Evolutionary conservation across 495 filamentous ascomycete genomes (phyloP), one percentile per base, ranked within the genome.

Genomic region (Penicillium salamii): DNA sequence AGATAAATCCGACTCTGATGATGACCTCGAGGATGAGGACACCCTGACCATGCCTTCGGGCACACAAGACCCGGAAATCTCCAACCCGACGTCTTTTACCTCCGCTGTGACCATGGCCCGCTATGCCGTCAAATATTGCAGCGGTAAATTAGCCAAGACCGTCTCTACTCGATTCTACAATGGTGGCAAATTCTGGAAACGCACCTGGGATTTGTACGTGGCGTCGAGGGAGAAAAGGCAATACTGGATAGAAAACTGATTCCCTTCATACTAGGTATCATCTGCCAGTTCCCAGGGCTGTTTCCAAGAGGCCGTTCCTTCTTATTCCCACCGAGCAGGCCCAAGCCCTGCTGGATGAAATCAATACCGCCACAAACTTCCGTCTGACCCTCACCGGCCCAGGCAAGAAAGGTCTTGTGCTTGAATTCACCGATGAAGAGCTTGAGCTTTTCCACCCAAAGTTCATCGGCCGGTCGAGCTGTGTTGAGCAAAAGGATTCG

Each of bases 201-300:
- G 80, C 2, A 49, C 66, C 31, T 95, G 89, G 90, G 84, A 90
- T 49, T 53, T 93, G 89, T 95, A 71, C 79, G 85, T 80, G 5
- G 9, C 32, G 14, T 17, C n/a, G 33, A 20, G 39, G 20, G 20
- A 49, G 9, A 15, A 9, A 38, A 36, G 23, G 18, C 15, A n/a
- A 32, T 14, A 12, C 13, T n/a, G 91, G 89, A 32, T 90, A 86
- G n/a, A n/a, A n/a, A n/a, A n/a, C n/a, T n/a, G n/a, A n/a, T n/a
- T n/a, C n/a, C n/a, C n/a, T n/a, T 21, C 19, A 32, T 14, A 12
- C 13, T n/a, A 91, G 89, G 33, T 90, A 86, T 68, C 90, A 86
- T 56, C 63, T 90, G 36, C 70, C 80, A 49, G 70, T 81, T 18
- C 80, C 82, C 0, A 38, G 52, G 12, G 55, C 66, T 5, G 43